Conservation (phyloP, 257 asterid species). For the Solanum dulcamara region DNA sequence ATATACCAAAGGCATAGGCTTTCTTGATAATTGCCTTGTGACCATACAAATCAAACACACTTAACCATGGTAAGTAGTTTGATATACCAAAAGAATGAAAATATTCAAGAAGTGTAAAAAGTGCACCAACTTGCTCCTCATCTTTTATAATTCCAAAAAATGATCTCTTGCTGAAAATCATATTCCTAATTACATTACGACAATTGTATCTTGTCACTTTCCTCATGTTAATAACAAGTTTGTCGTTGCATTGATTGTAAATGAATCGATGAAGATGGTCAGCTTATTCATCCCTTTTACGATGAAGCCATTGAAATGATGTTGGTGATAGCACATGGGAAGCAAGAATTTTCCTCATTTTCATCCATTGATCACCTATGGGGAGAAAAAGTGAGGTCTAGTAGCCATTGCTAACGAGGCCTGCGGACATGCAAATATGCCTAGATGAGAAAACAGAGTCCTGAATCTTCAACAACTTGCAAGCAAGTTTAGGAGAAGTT, state of each 20-base stretch:
- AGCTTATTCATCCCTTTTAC: neutral
- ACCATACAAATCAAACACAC: neutral
- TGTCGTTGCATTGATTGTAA: neutral
- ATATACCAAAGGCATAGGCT: neutral
- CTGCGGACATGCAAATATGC: neutral
- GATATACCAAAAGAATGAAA: neutral
- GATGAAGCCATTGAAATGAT: neutral
- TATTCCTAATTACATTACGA: neutral
- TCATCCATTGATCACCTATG: conserved; percentile 1
- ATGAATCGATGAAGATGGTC: neutral
- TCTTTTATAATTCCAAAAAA: neutral
- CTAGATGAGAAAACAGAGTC: conserved; percentile 3
- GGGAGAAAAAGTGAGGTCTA: neutral
- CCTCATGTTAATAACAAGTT: neutral
- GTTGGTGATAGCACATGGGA: neutral
- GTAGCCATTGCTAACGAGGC: neutral
- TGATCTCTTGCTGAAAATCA: conserved; percentile 1
- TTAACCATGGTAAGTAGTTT: neutral
- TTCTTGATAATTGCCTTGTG: neutral
- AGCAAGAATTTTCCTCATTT: neutral
- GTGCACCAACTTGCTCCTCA: neutral
- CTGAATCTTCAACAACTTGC: conserved; percentile 8
- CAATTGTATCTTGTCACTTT: neutral
- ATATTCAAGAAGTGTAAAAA: neutral
- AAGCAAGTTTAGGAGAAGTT: conserved; percentile 17